Base-by-base conservation (phyloP, 2,329 filamentous ascomycete species). In the Ophiostoma quercus region DNA sequence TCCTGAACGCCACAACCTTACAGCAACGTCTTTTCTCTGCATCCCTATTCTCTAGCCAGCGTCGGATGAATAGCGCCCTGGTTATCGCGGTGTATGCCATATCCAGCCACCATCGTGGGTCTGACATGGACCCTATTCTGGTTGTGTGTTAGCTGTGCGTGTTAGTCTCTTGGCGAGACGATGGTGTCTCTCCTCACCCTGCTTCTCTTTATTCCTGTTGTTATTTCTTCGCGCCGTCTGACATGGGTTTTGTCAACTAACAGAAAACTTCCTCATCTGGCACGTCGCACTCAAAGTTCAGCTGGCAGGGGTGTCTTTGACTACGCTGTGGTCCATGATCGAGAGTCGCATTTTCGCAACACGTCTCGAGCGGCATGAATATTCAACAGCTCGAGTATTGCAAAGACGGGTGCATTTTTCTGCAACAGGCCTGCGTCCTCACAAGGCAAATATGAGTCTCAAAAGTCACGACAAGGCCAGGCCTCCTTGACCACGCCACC, bases 291-390 rank as follows among this genome's bases (percentile, higher is more conserved):
- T 41, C 39, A 67, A 69, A 54, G 47, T 72, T 72, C 71, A 72
- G 71, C 71, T 72, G 71, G 65, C 71, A 72, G 71, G 71, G 71
- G 29, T 71, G 67, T 68, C 32, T 60, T 32, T 39, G 29, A 39
- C 41, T 60, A 34, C 51, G 2, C 9, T 51, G n/a, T 54, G 41
- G 8, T 34, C 34, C 8, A 3, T 62, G 54, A 60, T 29, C 16
- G 19, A 12, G 5, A 9, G 51, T 47, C 19, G 4, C 16, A n/a
- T n/a, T 47, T 19, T 19, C 16, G 7, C 16, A 47, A 2, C 43
- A 47, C 19, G 16, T 3, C 43, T 19, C 43, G 1, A 47, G 43
- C 19, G 19, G 43, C 43, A n/a, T 47, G 16, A 6, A 47, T 19
- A 19, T n/a, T n/a, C 43, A 47, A 2, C 6, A 47, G 51, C 22